Conservation (phyloP, 371 early-diverging fungal species). For the Parasitella parasitica region DNA sequence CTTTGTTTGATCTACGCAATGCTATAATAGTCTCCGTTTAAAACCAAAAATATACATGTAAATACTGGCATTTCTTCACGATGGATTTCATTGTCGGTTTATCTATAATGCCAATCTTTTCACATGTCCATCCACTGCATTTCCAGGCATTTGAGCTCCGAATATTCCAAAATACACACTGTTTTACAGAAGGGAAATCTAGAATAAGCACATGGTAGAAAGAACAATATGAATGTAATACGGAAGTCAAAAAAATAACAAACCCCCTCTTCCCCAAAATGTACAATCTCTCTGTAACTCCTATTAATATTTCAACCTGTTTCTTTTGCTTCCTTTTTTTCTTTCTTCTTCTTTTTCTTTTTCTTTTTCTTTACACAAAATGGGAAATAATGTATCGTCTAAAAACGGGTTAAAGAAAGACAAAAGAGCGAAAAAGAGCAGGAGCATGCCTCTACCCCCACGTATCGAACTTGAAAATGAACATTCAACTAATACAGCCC, state of each 20-base stretch:
- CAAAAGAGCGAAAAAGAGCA: conserved; percentile 13
- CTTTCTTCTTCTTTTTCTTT: not conserved
- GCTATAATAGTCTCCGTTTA: too few relatives aligned
- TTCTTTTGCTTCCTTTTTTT: not conserved
- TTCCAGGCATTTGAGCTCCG: too few relatives aligned
- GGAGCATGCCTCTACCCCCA: conserved; percentile 19
- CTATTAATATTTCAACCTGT: not conserved
- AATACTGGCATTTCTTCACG: too few relatives aligned
- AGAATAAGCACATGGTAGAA: too few relatives aligned
- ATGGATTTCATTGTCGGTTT: too few relatives aligned
- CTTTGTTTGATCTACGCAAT: too few relatives aligned
- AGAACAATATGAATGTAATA: not conserved
- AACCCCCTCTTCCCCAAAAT: not conserved
- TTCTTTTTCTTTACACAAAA: not conserved
- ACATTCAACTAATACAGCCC: conserved; percentile 46
- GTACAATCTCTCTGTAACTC: not conserved
- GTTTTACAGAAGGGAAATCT: too few relatives aligned
- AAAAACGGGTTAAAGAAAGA: conserved; percentile 22
- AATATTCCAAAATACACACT: too few relatives aligned
- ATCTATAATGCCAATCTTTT: too few relatives aligned
- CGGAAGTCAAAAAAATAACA: not conserved
- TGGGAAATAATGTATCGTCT: conserved; percentile 29
- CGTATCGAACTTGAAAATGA: conserved; percentile 41
- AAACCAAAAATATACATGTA: too few relatives aligned
- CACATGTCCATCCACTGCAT: too few relatives aligned